phyloP scores from a whole-genome alignment of 2,329 filamentous ascomycete genomes.

The Ustulina deusta region DNA sequence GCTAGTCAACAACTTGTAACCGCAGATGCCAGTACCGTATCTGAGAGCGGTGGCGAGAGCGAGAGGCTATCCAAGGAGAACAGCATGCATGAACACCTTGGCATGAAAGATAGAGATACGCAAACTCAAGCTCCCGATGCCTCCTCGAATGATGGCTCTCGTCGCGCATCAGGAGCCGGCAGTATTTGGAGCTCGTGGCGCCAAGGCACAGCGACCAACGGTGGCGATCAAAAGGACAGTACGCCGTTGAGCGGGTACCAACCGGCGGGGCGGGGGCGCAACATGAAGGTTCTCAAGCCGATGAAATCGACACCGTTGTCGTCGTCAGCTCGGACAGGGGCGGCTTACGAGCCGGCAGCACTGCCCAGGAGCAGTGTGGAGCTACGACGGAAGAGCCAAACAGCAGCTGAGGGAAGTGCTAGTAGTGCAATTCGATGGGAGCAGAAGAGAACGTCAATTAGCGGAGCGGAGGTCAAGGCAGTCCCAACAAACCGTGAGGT shows the following conservation, averaged over 20 bases:
- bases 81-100: conserved; percentile 42
- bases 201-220: conserved; percentile 62
- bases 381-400: conserved; percentile 67
- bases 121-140: conserved; percentile 44
- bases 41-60: conserved; percentile 60
- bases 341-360: conserved; percentile 64
- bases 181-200: conserved; percentile 81
- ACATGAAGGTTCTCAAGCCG: conserved; percentile 92
- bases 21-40: conserved; percentile 52
- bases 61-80: conserved; percentile 54
- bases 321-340: conserved; percentile 62
- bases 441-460: conserved; percentile 61
- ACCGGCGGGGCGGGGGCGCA: conserved; percentile 72
- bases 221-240: conserved; percentile 66
- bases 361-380: conserved; percentile 61
- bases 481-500: conserved; percentile 52
- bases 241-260: conserved; percentile 75
- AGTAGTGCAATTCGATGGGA: conserved; percentile 63
- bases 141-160: conserved; percentile 42
- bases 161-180: conserved; percentile 55
- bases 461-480: conserved; percentile 51
- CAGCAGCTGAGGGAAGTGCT: conserved; percentile 49
- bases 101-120: conserved; percentile 50
- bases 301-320: conserved; percentile 72
- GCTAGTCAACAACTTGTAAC: conserved; percentile 50